phyloP scores from a whole-genome alignment of 768 basidiomycete species.

The Collybia mongolica region DNA sequence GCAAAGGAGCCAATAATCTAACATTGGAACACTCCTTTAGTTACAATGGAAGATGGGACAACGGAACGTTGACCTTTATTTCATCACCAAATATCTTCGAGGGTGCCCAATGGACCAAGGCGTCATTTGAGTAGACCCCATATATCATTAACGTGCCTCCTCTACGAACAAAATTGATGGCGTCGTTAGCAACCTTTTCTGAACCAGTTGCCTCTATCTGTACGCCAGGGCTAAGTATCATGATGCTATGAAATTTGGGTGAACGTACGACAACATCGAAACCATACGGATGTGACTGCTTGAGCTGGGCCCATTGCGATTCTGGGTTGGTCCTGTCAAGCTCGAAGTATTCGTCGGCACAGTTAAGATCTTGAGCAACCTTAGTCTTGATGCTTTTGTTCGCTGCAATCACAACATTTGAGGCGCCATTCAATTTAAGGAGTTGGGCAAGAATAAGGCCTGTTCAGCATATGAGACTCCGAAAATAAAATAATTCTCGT shows the following conservation, averaged over 20 bases:
- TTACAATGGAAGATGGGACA: not conserved
- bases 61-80: slow-evolving; percentile 43
- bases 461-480: not conserved
- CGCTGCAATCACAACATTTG: slow-evolving; percentile 66
- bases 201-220: slow-evolving; percentile 69
- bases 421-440: slow-evolving; percentile 73
- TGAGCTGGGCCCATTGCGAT: slow-evolving; percentile 67
- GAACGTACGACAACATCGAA: slow-evolving; percentile 61
- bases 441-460: slow-evolving; percentile 78
- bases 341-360: slow-evolving; percentile 74
- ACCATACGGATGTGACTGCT: slow-evolving; percentile 74
- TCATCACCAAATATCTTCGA: slow-evolving; percentile 77
- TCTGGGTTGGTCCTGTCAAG: slow-evolving; percentile 64
- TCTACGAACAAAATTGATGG: slow-evolving; percentile 73
- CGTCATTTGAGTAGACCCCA: slow-evolving; percentile 73
- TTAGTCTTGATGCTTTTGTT: slow-evolving; percentile 81
- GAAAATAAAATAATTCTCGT: not conserved
- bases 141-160: slow-evolving; percentile 73
- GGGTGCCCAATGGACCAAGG: slow-evolving; percentile 68
- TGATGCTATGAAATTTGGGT: not conserved
- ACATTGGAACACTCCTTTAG: not conserved
- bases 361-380: slow-evolving; percentile 65
- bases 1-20: slow-evolving; percentile 81
- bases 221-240: not conserved
- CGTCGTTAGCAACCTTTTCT: slow-evolving; percentile 66